Conservation (phyloP, 495 filamentous ascomycete species). For the Corynascus novoguineensis region DNA sequence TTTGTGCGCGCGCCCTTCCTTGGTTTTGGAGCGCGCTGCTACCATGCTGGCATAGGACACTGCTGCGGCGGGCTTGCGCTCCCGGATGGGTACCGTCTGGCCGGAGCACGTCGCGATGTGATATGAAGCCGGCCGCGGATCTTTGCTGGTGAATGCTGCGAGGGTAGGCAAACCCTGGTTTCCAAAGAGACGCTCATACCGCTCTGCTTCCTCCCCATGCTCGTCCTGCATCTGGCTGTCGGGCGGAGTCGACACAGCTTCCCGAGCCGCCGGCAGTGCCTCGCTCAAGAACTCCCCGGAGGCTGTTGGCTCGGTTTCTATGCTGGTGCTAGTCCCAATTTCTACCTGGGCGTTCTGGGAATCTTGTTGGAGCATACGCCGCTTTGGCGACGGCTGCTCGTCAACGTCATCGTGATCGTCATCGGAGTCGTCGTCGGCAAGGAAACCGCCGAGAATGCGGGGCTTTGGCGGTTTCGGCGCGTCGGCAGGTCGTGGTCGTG, state of each 20-base stretch:
- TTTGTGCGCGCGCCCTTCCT: slow-evolving; percentile 66
- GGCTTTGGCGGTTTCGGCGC: slow-evolving; percentile 20
- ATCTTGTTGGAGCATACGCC: slow-evolving; percentile 28
- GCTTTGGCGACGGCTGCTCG: slow-evolving; percentile 35
- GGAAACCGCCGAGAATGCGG: slow-evolving; percentile 38
- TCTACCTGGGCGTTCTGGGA: slow-evolving; percentile 6
- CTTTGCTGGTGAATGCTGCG: slow-evolving; percentile 4
- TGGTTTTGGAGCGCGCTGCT: slow-evolving; percentile 61
- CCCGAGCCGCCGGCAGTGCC: background rate
- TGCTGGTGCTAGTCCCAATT: background rate
- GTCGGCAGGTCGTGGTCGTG: slow-evolving; percentile 22
- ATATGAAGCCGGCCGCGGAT: slow-evolving; percentile 26
- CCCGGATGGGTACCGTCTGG: slow-evolving; percentile 49
- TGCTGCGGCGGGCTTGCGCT: slow-evolving; percentile 42
- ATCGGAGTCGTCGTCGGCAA: slow-evolving; percentile 43
- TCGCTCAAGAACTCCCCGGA: background rate
- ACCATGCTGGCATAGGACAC: slow-evolving; percentile 64
- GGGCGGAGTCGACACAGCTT: slow-evolving; percentile 14
- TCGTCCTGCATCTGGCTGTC: slow-evolving; percentile 20
- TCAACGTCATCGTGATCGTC: slow-evolving; percentile 20
- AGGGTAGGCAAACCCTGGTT: background rate
- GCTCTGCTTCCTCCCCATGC: slow-evolving; percentile 22
- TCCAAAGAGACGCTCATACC: slow-evolving; percentile 27
- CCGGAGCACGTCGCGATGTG: slow-evolving; percentile 64
- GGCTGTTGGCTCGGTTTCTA: background rate